Conservation (phyloP, 1,139 yeast genomes). For the Pichia sp. region DNA sequence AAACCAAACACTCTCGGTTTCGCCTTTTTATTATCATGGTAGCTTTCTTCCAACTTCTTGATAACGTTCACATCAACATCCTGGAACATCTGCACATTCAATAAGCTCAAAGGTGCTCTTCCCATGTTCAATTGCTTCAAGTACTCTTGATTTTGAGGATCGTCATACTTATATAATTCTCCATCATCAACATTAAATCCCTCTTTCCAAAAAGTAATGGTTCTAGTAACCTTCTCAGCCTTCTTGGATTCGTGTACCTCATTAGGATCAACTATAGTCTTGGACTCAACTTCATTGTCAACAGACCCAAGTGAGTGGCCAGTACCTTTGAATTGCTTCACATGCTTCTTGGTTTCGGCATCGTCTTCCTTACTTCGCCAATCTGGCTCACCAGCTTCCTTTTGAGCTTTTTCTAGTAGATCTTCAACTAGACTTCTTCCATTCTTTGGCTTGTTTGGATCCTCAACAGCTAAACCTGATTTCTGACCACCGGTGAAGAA, state of each 20-base stretch:
- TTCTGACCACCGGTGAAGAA: conserved; percentile 95
- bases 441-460: conserved; percentile 54
- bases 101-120: conserved; percentile 80
- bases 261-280: conserved; percentile 22
- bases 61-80: conserved; percentile 93
- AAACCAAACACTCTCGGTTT: conserved; percentile 50
- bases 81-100: conserved; percentile 84
- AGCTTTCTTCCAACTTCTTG: conserved; percentile 76
- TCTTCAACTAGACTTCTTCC: conserved; percentile 41
- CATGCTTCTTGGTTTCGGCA: conserved; percentile 34
- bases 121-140: conserved; percentile 81
- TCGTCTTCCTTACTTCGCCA: conserved; percentile 25
- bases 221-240: conserved; percentile 54
- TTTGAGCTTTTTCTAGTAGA: conserved; percentile 53
- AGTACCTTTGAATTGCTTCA: conserved; percentile 49
- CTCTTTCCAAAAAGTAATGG: conserved; percentile 91
- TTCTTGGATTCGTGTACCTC: conserved; percentile 26
- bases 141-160: conserved; percentile 73
- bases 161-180: conserved; percentile 77
- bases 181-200: conserved; percentile 97
- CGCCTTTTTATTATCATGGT: conserved; percentile 60
- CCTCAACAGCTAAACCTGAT: conserved; percentile 88
- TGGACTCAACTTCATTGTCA: conserved; percentile 37
- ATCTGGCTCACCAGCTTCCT: conserved; percentile 33
- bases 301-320: conserved; percentile 78